Percentiles rank a stretch among this genome's conserved stretches.
These are phyloP conservation scores for Solanum sejunctum DNA, from an alignment of 257 asterid genomes.

Conservation along the genomic window DNA sequence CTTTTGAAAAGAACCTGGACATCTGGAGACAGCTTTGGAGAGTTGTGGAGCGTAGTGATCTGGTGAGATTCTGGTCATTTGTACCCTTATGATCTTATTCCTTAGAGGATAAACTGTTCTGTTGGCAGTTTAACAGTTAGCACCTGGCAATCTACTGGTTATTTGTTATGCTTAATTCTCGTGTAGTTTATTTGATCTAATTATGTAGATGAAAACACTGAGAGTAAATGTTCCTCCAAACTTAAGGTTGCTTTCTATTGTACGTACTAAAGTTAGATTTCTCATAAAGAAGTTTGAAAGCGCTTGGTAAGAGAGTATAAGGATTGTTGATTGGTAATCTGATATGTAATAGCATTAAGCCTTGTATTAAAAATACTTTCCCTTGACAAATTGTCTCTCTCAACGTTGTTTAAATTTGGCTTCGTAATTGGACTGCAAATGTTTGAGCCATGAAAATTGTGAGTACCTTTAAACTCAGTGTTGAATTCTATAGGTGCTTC, in stretches of 20 bases:
- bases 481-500: neutral
- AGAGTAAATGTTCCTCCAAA: neutral
- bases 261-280: neutral
- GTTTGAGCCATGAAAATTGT: neutral
- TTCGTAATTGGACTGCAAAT: neutral
- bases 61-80: slow-evolving; percentile 43
- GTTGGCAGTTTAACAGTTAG: neutral
- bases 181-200: neutral
- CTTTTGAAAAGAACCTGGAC: slow-evolving; percentile 95
- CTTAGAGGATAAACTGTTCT: neutral
- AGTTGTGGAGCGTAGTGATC: slow-evolving; percentile 97
- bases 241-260: neutral
- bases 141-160: neutral
- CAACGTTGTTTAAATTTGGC: neutral
- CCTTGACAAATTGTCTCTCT: neutral
- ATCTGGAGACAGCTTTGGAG: slow-evolving; percentile 99
- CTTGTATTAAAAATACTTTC: neutral
- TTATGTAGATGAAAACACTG: neutral
- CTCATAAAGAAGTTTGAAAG: neutral
- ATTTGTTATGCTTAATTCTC: neutral
- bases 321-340: neutral
- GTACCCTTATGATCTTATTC: neutral
- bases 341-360: neutral
- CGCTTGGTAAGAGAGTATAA: neutral
- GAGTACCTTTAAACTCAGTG: neutral